Evolutionary conservation across 306 rosid genomes (phyloP), one percentile per base, ranked within the genome.

Genomic region (Cicer bijugum): DNA sequence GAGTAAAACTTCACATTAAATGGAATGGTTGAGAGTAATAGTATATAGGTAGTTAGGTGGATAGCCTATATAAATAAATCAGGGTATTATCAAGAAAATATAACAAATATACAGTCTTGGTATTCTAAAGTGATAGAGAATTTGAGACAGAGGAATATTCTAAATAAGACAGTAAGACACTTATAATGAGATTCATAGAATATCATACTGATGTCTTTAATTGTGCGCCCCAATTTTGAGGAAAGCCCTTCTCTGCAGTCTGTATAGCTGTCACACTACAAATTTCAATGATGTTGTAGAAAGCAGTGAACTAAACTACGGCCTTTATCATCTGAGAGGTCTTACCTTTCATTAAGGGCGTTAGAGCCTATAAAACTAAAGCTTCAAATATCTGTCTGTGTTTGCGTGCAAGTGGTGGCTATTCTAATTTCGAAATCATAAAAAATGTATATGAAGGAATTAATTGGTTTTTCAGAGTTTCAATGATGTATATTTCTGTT

Each of bases 201-300:
- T 52, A 75, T 47, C 43, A 38, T 71, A 60, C 12, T 61, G 33
- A 23, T 68, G 69, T 38, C 72, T 50, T 38, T 66, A 44, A 11
- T 73, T 66, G 23, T 14, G 20, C n/a, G 71, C 55, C 35, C 23
- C 55, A 50, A 77, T 72, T 56, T 47, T 73, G 45, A 20, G 79
- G 57, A 67, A 67, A 82, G 15, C 67, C 52, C 56, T 67, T 82
- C 79, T 71, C 20, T 59, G 68, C 76, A 50, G 72, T 37, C 52
- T 67, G 55, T 45, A 58, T 45, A 65, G 19, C 58, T 71, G 9
- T 62, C 44, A 15, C 44, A 53, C 76, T 71, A 38, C 17, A 55
- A 17, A 46, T 17, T 64, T 16, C 20, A 16, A 33, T 37, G 20
- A 55, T 72, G 63, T 19, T 66, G 61, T 56, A 66, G 6, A 38